Percentiles rank a stretch among this genome's conserved stretches.
Evolutionary conservation across 371 early-diverging fungal species (phyloP).

Genomic region (Dichotomocladium elegans): DNA sequence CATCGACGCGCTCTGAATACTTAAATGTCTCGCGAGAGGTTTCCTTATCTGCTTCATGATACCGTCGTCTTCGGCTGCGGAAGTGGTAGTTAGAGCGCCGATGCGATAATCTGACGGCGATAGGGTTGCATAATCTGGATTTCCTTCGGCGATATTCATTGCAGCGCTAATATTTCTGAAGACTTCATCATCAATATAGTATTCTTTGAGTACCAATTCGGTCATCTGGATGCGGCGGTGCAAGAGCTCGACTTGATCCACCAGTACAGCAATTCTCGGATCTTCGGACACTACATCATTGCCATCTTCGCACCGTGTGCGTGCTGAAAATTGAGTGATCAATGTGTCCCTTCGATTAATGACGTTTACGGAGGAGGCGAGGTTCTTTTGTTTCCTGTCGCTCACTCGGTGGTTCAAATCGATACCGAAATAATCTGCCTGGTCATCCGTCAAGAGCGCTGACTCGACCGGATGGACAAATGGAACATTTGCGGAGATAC

Average conservation of each 20-base stretch:
- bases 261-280: not conserved
- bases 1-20: too few species aligned
- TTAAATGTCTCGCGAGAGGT: too few species aligned
- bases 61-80: too few species aligned
- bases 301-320: not conserved
- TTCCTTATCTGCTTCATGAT: too few species aligned
- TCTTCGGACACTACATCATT: too few species aligned
- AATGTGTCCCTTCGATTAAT: too few species aligned
- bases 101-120: too few species aligned
- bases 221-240: conserved; percentile 18
- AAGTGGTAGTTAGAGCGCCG: too few species aligned
- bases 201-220: conserved; percentile 27
- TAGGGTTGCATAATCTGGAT: too few species aligned
- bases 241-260: conserved; percentile 3
- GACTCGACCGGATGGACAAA: not conserved
- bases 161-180: conserved; percentile 18
- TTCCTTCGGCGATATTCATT: not conserved
- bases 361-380: too few species aligned
- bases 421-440: not conserved
- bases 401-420: not conserved
- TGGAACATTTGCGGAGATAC: not conserved
- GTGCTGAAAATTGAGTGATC: not conserved
- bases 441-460: not conserved
- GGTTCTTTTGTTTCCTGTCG: not conserved
- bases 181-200: conserved; percentile 32